Evolutionary conservation across 177 flowering plant genomes (phyloP).

Genomic region (Tripterygium wilfordii): DNA sequence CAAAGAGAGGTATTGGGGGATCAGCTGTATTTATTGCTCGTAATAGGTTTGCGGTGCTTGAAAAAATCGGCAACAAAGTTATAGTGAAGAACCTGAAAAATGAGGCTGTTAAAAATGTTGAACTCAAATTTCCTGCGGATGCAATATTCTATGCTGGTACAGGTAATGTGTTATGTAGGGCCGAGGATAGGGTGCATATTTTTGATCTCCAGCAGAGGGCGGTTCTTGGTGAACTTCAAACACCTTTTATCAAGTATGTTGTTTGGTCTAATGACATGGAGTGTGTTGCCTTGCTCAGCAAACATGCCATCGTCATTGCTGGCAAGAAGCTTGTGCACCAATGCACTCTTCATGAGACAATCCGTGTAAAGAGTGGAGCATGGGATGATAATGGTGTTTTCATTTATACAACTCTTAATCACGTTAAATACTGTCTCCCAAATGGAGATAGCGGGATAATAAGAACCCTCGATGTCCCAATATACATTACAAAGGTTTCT

Average conservation of each 20-base stretch:
- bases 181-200: conserved; percentile 69
- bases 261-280: conserved; percentile 92
- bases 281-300: conserved; percentile 66
- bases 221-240: conserved; percentile 74
- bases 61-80: conserved; percentile 68
- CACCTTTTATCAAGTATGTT: conserved; percentile 66
- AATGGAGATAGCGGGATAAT: conserved; percentile 84
- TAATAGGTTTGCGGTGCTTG: no score
- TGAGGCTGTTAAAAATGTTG: conserved; percentile 61
- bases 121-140: conserved; percentile 52
- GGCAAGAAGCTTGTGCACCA: conserved; percentile 69
- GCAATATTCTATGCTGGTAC: conserved; percentile 84
- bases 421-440: conserved; percentile 87
- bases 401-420: conserved; percentile 79
- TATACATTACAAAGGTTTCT: conserved; percentile 70
- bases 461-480: no score
- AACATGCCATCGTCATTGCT: conserved; percentile 69
- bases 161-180: conserved; percentile 60
- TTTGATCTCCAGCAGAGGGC: conserved; percentile 83
- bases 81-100: conserved; percentile 72
- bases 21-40: conserved; percentile 77
- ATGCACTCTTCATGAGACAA: conserved; percentile 87
- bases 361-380: conserved; percentile 86
- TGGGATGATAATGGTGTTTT: conserved; percentile 94
- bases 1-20: conserved; percentile 26